Evolutionary conservation across 768 basidiomycete species (phyloP), one percentile per base, ranked within the genome.

Genomic region (Leccinum boreale): DNA sequence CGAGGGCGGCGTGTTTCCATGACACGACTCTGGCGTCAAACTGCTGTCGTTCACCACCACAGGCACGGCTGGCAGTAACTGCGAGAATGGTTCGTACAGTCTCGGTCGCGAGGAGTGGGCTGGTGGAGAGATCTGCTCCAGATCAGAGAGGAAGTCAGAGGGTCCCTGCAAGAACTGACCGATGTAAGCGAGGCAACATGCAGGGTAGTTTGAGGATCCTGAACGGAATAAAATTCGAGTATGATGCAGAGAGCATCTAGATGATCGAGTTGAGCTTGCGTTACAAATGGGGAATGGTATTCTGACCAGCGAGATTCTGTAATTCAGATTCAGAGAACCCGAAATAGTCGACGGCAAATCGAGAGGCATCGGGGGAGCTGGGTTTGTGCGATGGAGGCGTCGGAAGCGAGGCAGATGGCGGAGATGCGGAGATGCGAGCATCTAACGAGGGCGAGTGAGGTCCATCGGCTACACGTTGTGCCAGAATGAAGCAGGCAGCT

Each of bases 361-460:
- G 80, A 42, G 83, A 81, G 19, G 83, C 82, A 65, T 89, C 86
- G 51, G 89, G 87, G 36, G 86, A 88, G 36, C 83, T 77, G 17
- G 87, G 82, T 62, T 90, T 86, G 64, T 90, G 83, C 23, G 89
- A 85, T 23, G 90, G 90, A 33, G 90, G 90, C 6, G 89, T 92
- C 51, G 88, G 90, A 61, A 92, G 79, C 21, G 89, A 89, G 47
- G 87, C 80, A 15, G 88, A 85, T 23, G 90, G 87, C 3, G 88
- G 81, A 39, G 86, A 79, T 26, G 80, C 80, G 19, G 87, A 85
- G 64, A 92, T 84, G 55, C 90, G 82, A 45, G 87, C 85, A 67
- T 90, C 85, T 21, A 92, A 76, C 50, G 90, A 87, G 33, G 85
- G 78, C 0, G 87, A 86, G 64, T 87, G 84, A 31, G 89, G 85